Base-by-base conservation (phyloP, 2,329 filamentous ascomycete species). In the Colletotrichum liaoningense region DNA sequence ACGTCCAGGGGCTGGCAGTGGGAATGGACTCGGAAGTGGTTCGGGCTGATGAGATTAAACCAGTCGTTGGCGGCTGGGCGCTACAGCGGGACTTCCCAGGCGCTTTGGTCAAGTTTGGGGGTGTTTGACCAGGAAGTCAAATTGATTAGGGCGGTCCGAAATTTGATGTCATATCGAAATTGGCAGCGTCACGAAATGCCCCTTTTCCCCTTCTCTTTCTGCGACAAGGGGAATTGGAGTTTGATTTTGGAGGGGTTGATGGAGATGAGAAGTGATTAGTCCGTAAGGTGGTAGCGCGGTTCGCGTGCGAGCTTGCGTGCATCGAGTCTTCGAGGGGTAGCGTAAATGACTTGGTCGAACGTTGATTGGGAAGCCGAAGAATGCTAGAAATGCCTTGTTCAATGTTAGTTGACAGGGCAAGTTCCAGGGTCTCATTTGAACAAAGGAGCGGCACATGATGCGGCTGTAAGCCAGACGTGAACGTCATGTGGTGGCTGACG, bases 81-180 rank as follows among this genome's bases (percentile, higher is more conserved):
- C 54, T 55, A 56, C 46, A 26, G 67, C 71, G 71, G 71, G 62
- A 57, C 71, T 66, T 71, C 67, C 60, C 71, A 59, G n/a, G 38
- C 56, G 71, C 67, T 73, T 71, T 71, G 71, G 46, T 57, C 71
- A 65, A 60, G 71, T 66, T 71, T 69, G 38, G 65, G 58, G 59
- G 58, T 58, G 65, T 72, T 72, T 73, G 71, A 71, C 71, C 55
- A 66, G 71, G 71, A 71, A 71, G 67, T 66, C 71, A 73, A 66
- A 73, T 73, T 73, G 71, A 71, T 63, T 62, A 73, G 49, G 71
- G 67, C 35, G 22, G 67, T 56, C 71, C 67, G 71, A 73, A 73
- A 73, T 73, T 73, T 73, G 67, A 73, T 73, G 71, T 64, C 55
- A 70, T 59, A 55, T 70, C 49, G 33, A 73, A 70, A 60, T 71